Evolutionary conservation across 495 filamentous ascomycete species (phyloP), one percentile per base, ranked within the genome.

Genomic region (Penicillium subrubescens): DNA sequence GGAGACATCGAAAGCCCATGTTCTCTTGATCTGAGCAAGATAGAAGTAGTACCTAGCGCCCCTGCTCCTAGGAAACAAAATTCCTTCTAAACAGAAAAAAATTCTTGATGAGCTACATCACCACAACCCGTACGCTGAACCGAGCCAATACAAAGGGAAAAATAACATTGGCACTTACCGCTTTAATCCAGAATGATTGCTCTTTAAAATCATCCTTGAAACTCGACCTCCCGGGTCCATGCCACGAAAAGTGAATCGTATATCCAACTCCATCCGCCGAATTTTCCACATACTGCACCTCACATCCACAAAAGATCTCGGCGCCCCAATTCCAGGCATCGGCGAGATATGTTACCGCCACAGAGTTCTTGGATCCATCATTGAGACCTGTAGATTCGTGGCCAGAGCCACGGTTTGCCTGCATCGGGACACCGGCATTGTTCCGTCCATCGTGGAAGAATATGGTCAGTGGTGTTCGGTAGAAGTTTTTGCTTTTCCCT

Each of bases 281-380:
- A 62, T 86, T 82, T 57, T 86, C 83, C 67, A 92, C 79, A 66
- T 90, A 86, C 60, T 86, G 79, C 37, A 90, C 87, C 72, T 90
- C 88, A 60, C 87, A 89, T 66, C 89, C 82, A 67, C 88, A 91
- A 67, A 92, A 92, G 67, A 91, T 85, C 67, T 91, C 87, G 35
- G 89, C 87, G 23, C 87, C 89, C 86, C 87, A 89, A 71, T 90
- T 89, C 89, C 88, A 91, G 25, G 89, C 87, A 72, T 92, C 89
- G n/a, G 84, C 79, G 7, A 90, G 73, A 64, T 90, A 90, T 3
- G 85, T 91, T 46, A 89, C 86, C 5, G 89, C 75, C 3, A 86
- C 86, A 15, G 83, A 87, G 25, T 81, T 87, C 72, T 91, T 91
- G 33, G 84, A 88, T 5, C 87, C 87, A 67, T 90, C 89, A 65